Evolutionary conservation across 1,284 basidiomycete species (phyloP).

Genomic region (Volvariella surrecta): DNA sequence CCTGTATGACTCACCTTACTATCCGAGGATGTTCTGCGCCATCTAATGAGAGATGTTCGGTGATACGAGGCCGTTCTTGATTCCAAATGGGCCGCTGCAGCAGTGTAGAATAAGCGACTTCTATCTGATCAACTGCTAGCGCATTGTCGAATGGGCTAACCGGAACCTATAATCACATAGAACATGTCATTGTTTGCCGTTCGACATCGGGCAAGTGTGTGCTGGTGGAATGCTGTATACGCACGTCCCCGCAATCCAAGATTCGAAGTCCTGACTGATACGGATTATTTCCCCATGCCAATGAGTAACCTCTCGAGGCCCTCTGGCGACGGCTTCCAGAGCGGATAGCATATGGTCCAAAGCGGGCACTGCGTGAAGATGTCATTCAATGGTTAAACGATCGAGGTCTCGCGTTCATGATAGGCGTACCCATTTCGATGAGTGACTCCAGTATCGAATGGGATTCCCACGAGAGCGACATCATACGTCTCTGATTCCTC

Average conservation of each 20-base stretch:
- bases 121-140: slow-evolving; percentile 71
- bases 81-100: slow-evolving; percentile 39
- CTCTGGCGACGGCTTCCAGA: slow-evolving; percentile 66
- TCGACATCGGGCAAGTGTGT: background rate
- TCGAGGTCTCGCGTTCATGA: background rate
- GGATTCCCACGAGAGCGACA: slow-evolving; percentile 73
- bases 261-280: slow-evolving; percentile 49
- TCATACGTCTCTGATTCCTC: slow-evolving; percentile 48
- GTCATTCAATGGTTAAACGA: slow-evolving; percentile 3
- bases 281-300: slow-evolving; percentile 63
- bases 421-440: slow-evolving; percentile 50
- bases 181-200: slow-evolving; percentile 2
- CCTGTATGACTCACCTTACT: slow-evolving; percentile 45
- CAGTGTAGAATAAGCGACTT: slow-evolving; percentile 67
- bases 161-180: slow-evolving; percentile 47
- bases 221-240: slow-evolving; percentile 10
- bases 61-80: slow-evolving; percentile 17
- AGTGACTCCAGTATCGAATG: slow-evolving; percentile 69
- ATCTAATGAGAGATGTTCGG: slow-evolving; percentile 37
- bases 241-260: slow-evolving; percentile 76
- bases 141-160: slow-evolving; percentile 66
- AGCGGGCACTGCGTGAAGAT: slow-evolving; percentile 46
- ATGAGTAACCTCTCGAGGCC: slow-evolving; percentile 46
- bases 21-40: slow-evolving; percentile 57
- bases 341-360: slow-evolving; percentile 76